These are phyloP conservation scores for Citropsis articulata DNA, from an alignment of 345 rosid genomes.

Conservation along the genomic window DNA sequence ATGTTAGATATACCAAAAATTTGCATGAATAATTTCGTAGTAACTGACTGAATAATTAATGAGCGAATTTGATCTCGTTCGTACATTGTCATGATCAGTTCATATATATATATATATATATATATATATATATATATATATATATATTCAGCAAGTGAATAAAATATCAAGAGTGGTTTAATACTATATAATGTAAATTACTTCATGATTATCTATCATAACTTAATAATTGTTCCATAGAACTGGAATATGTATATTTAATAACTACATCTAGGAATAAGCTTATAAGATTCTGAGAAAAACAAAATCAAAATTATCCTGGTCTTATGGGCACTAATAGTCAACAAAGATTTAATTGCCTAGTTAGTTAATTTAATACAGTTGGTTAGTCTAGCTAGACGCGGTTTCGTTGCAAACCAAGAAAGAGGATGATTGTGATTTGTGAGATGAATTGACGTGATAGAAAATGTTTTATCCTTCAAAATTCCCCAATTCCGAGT, in stretches of 20 bases:
- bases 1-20: background rate
- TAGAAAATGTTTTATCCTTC: background rate
- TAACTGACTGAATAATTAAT: background rate
- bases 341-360: conserved; percentile 1
- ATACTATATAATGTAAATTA: too few species aligned
- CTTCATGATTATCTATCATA: background rate
- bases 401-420: conserved; percentile 34
- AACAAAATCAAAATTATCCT: background rate
- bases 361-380: background rate
- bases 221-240: background rate
- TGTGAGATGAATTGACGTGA: conserved; percentile 17
- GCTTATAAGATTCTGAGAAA: background rate
- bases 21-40: too few species aligned
- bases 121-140: too few species aligned
- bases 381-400: conserved; percentile 12
- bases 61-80: background rate
- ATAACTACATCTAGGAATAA: background rate
- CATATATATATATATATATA: too few species aligned
- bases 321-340: conserved; percentile 6
- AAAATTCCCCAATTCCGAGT: background rate
- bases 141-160: background rate
- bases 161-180: background rate
- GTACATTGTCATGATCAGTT: background rate
- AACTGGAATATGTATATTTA: background rate
- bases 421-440: background rate